Conservation (phyloP, 148 eudicot species). For the Amaranthus palmeri region DNA sequence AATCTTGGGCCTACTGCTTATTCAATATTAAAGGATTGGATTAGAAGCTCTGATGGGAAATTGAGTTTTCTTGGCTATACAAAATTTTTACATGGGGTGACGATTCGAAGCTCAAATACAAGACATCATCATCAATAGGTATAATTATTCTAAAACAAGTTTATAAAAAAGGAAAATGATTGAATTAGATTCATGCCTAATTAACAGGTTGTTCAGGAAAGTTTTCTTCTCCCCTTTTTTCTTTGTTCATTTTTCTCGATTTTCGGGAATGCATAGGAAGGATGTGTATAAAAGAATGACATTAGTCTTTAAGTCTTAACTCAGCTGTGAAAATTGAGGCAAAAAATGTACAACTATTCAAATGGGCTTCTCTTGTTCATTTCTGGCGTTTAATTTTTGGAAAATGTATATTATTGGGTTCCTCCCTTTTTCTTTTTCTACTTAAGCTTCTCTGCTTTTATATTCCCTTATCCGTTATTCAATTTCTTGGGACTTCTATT, state of each 20-base stretch:
- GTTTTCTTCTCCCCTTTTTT: neutral
- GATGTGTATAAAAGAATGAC: constrained; percentile 27
- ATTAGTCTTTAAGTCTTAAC: neutral
- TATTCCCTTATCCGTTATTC: too few relatives aligned
- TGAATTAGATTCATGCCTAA: constrained; percentile 18
- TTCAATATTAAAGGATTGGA: constrained; percentile 53
- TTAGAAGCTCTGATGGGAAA: constrained; percentile 50
- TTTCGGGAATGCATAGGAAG: constrained; percentile 10
- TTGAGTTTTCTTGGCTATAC: constrained; percentile 61
- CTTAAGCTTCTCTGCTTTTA: too few relatives aligned
- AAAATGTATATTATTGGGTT: neutral
- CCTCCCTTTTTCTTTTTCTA: too few relatives aligned
- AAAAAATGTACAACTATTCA: constrained; percentile 11
- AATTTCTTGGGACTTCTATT: too few relatives aligned
- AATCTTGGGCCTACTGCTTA: constrained; percentile 55
- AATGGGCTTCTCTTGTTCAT: constrained; percentile 17
- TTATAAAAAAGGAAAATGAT: constrained; percentile 10
- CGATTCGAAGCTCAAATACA: constrained; percentile 38
- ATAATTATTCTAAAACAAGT: constrained; percentile 3
- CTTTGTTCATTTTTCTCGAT: neutral
- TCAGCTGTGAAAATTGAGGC: constrained; percentile 1
- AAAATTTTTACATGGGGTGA: constrained; percentile 70
- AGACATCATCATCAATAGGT: constrained; percentile 24
- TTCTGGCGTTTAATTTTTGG: neutral
- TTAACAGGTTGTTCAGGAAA: constrained; percentile 24